Base-by-base conservation (phyloP, 2,329 filamentous ascomycete species). In the Ophiocordyceps unilateralis region DNA sequence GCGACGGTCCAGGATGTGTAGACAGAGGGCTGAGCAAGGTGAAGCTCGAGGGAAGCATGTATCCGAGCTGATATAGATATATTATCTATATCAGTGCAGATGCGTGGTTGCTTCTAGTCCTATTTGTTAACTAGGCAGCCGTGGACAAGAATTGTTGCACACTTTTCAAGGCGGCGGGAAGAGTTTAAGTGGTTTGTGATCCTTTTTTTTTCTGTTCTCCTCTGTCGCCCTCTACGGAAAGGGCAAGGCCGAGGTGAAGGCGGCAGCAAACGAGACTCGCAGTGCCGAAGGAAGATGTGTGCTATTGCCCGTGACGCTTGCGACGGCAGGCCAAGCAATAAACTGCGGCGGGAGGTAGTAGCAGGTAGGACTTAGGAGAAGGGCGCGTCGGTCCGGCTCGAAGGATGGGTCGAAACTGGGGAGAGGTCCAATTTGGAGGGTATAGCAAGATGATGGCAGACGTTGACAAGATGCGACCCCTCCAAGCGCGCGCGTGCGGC, bases 401-500 rank as follows among this genome's bases (percentile, higher is more conserved):
- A 26, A 26, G 36, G 20, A 39, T 15, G 36, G 20, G 5, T 21
- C 19, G 36, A 21, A 21, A 9, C 24, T 26, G 24, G 24, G 24
- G 24, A 26, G 24, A 9, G 24, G 24, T 12, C 9, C 7, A 26
- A 26, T n/a, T n/a, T n/a, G n/a, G 11, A 19, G 19, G 19, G 36
- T 10, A 21, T 2, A 20, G 36, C 12, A 8, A 8, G 36, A 15
- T 20, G 19, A 20, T 19, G 19, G 22, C 20, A 19, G 36, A 39
- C 12, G 36, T 34, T 22, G 10, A 24, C 17, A 30, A 41, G 24
- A 30, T 28, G 20, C 38, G 38, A 41, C 32, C 32, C 41, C 32
- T 42, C 32, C 32, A 38, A 42, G 41, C 41, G 41, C 32, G 41
- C 41, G 41, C 41, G 41, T 42, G 41, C 32, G 17, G 39, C 8